Evolutionary conservation across 2,329 filamentous ascomycete species (phyloP), one percentile per base, ranked within the genome.

Genomic region (Microcyclosporella mali): DNA sequence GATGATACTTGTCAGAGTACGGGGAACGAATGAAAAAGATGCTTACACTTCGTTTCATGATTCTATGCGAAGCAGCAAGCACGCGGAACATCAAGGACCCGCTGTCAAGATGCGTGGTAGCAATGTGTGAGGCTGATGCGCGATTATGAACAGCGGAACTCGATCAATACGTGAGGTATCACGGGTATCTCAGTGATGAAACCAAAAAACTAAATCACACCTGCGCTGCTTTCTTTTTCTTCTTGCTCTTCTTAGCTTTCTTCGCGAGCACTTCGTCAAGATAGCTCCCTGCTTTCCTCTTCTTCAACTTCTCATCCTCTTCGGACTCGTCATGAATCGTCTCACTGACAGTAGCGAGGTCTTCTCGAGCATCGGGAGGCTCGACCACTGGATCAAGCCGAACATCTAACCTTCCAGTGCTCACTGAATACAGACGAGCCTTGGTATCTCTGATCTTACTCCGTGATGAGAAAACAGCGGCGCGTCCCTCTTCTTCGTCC

Each of bases 261-360:
- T 69, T 62, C 2, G 64, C 65, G 3, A 73, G 57, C 12, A 79
- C 57, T 50, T 79, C 73, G 55, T 80, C 77, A 25, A 79, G 61
- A 53, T 74, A 79, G 39, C 45, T 51, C 37, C 58, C 63, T 8
- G 37, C 45, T 36, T 40, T 49, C 41, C 39, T 52, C 49, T 49
- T 50, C 39, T 42, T 45, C 27, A 42, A 39, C 29, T 31, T 41
- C 19, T 37, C 49, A 39, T 16, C 53, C 42, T 37, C 50, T 35
- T 16, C 40, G 15, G 21, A 25, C 6, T 6, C 21, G 19, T 32
- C 9, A 16, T 37, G 12, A 11, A 33, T 31, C 12, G 43, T 33
- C 14, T 47, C 46, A 14, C 30, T 37, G 11, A 45, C 37, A 15
- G 43, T 51, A 12, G 43, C 43, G 4, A 41, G 16, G 34, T 51